Evolutionary conservation across 1,284 basidiomycete species (phyloP).

Genomic region (Irpex sp.): DNA sequence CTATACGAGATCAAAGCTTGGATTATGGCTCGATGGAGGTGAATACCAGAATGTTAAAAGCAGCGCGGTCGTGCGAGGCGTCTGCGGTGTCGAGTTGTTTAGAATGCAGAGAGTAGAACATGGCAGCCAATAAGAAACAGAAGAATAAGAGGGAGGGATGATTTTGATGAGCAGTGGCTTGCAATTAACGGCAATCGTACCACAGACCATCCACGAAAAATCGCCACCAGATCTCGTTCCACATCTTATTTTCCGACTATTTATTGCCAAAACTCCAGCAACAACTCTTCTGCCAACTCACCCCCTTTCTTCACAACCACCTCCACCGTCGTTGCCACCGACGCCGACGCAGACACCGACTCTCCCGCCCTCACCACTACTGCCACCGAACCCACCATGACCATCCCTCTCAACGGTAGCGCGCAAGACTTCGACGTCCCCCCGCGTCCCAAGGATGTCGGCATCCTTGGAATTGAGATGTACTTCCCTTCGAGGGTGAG

Average conservation of each 20-base stretch:
- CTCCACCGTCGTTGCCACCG: slow-evolving; percentile 9
- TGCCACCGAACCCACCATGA: slow-evolving; percentile 22
- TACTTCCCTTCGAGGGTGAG: slow-evolving; percentile 90
- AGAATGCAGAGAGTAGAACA: not conserved
- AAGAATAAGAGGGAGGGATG: not conserved
- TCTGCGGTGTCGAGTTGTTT: not conserved
- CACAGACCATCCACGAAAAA: slow-evolving; percentile 3
- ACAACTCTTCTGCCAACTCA: not conserved
- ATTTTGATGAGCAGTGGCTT: not conserved
- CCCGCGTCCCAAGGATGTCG: slow-evolving; percentile 83
- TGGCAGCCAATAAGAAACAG: not conserved
- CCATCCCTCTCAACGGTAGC: slow-evolving; percentile 27
- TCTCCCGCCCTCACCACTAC: not conserved
- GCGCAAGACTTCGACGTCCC: slow-evolving; percentile 26
- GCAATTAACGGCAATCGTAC: slow-evolving; percentile 3
- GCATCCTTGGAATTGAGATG: slow-evolving; percentile 89
- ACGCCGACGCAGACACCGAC: not conserved
- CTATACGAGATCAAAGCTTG: not conserved
- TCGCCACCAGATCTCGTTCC: slow-evolving; percentile 7
- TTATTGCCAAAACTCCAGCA: slow-evolving; percentile 5
- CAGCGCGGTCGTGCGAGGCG: not conserved
- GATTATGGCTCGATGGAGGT: not conserved
- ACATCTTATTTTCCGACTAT: slow-evolving; percentile 11
- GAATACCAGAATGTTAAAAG: not conserved
- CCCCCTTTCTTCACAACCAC: slow-evolving; percentile 11